A percentile compares a stretch with the other conserved stretches of the same genome.
These are phyloP conservation scores for Ichthyophthirius multifiliis DNA, from an alignment of 169 alveolate genomes.

Conservation along the genomic window DNA sequence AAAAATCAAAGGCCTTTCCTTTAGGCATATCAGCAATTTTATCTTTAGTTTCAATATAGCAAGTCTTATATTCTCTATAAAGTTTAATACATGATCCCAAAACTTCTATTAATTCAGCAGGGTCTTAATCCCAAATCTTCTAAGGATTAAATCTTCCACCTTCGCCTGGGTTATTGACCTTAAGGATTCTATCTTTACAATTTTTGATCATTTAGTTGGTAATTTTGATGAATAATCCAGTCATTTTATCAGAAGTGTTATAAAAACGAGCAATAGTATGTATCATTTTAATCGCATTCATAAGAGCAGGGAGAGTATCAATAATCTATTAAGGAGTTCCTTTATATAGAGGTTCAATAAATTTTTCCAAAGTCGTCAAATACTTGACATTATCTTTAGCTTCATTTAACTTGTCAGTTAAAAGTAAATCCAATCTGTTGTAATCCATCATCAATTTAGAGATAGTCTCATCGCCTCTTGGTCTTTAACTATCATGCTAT, in stretches of 20 bases:
- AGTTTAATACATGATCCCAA: constrained; percentile 91
- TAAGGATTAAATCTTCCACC: background rate
- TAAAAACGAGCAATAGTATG: constrained; percentile 96
- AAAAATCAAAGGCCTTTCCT: constrained; percentile 94
- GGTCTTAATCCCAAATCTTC: constrained; percentile 89
- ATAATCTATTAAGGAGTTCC: constrained; percentile 93
- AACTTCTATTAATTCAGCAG: constrained; percentile 88
- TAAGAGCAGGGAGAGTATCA: constrained; percentile 92
- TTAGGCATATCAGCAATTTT: constrained; percentile 90
- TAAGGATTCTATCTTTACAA: constrained; percentile 89
- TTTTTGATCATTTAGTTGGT: constrained; percentile 93
- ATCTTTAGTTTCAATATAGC: constrained; percentile 90
- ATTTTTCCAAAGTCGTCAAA: constrained; percentile 92
- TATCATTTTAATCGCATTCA: constrained; percentile 95
- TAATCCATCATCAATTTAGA: constrained; percentile 69
- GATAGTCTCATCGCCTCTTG: constrained; percentile 18
- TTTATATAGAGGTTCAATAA: constrained; percentile 94
- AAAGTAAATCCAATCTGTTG: constrained; percentile 91
- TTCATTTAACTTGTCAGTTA: constrained; percentile 94
- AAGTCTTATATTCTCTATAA: constrained; percentile 91
- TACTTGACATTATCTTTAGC: constrained; percentile 97
- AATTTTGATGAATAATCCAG: constrained; percentile 94
- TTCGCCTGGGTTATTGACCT: constrained; percentile 51
- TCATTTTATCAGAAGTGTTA: constrained; percentile 95
- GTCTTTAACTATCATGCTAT: constrained; percentile 12